These are phyloP conservation scores for Pseudocercospora crystallina DNA, from an alignment of 2,329 filamentous ascomycete species.

Conservation along the genomic window DNA sequence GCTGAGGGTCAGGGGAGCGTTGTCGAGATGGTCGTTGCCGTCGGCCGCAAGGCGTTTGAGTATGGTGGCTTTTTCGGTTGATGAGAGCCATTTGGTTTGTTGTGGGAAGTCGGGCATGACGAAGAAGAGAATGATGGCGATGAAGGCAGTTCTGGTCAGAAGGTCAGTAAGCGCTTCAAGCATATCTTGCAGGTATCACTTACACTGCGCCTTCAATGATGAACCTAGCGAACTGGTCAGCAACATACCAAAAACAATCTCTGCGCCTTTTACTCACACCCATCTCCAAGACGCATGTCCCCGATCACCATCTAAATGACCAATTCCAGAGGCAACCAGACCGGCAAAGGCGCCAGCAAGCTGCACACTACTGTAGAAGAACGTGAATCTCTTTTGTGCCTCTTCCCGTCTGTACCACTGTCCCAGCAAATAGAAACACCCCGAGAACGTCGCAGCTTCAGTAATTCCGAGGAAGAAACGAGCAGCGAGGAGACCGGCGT, in stretches of 20 bases:
- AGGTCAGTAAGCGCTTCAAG: constrained; percentile 50
- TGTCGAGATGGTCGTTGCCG: constrained; percentile 34
- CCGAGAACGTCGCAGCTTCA: constrained; percentile 56
- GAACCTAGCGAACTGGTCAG: constrained; percentile 47
- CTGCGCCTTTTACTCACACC: constrained; percentile 3
- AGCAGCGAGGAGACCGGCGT: constrained; percentile 27
- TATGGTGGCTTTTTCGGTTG: constrained; percentile 34
- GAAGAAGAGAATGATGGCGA: background rate
- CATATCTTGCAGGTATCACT: constrained; percentile 44
- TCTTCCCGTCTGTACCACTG: constrained; percentile 81
- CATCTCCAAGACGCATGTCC: constrained; percentile 43
- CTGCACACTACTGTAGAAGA: constrained; percentile 82
- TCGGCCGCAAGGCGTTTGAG: constrained; percentile 25
- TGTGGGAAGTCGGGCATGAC: constrained; percentile 50
- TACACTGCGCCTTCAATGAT: constrained; percentile 62
- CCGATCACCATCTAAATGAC: constrained; percentile 65
- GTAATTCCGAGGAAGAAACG: constrained; percentile 33
- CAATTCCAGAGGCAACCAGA: constrained; percentile 69
- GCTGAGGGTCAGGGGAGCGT: constrained; percentile 21
- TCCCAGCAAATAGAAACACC: constrained; percentile 75
- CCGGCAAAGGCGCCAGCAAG: constrained; percentile 76
- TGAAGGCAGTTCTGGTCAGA: background rate
- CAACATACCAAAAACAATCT: too few relatives aligned
- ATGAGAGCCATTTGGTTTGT: constrained; percentile 50
- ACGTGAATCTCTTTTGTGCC: constrained; percentile 72